phyloP scores from a whole-genome alignment of 106 monocot species.

The Ottelia alismoides region DNA sequence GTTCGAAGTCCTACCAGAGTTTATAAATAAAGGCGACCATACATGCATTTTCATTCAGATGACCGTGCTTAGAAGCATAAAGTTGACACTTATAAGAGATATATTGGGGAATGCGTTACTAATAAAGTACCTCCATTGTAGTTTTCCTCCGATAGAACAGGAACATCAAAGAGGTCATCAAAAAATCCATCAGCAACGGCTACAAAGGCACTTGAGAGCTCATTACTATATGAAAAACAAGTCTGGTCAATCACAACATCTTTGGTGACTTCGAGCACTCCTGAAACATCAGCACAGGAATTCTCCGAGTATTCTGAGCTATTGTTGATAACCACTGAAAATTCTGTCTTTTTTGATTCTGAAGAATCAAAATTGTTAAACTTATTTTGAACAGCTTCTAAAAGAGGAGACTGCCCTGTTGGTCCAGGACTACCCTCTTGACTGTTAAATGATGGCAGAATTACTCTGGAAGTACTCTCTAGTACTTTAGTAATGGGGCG shows the following conservation, averaged over 20 bases:
- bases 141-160: constrained; percentile 35
- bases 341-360: constrained; percentile 11
- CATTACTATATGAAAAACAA: neutral
- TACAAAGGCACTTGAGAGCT: neutral
- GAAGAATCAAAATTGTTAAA: constrained; percentile 11
- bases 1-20: no score
- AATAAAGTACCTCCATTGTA: constrained; percentile 27
- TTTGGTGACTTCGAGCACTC: constrained; percentile 17
- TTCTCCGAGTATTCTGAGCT: constrained; percentile 36
- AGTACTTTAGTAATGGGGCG: constrained; percentile 27
- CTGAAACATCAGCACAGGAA: constrained; percentile 25
- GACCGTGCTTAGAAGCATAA: no score
- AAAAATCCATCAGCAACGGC: constrained; percentile 7
- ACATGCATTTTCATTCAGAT: no score
- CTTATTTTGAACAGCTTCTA: constrained; percentile 6
- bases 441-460: constrained; percentile 24
- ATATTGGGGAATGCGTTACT: no score
- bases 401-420: no score
- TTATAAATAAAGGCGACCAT: no score
- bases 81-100: no score
- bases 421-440: no score
- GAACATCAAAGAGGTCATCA: constrained; percentile 17
- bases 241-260: neutral
- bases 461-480: constrained; percentile 21
- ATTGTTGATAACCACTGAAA: constrained; percentile 3